Percentiles rank a stretch among this genome's conserved stretches.
These are phyloP conservation scores for Colletotrichum tamarilloi DNA, from an alignment of 2,329 filamentous ascomycete genomes.

Conservation along the genomic window DNA sequence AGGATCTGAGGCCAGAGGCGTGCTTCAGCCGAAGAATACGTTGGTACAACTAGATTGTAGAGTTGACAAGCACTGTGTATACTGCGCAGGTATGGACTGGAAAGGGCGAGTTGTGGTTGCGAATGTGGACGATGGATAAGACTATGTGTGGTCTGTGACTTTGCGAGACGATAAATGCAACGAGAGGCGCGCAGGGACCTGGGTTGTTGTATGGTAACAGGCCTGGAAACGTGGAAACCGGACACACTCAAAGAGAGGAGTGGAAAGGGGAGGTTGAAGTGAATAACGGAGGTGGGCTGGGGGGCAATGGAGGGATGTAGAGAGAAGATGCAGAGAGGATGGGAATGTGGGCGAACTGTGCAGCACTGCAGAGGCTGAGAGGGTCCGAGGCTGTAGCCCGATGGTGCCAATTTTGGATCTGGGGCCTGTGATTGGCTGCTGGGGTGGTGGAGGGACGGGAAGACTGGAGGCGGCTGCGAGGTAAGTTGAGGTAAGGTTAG, in stretches of 20 bases:
- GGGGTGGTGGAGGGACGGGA: conserved; percentile 33
- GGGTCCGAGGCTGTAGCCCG: background rate
- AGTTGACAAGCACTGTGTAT: background rate
- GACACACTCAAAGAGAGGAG: background rate
- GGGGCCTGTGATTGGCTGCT: background rate
- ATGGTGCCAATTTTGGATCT: conserved; percentile 2
- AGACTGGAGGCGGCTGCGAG: conserved; percentile 22
- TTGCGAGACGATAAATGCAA: conserved; percentile 34
- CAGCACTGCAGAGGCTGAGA: background rate
- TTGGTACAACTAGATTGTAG: background rate
- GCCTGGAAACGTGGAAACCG: conserved; percentile 14
- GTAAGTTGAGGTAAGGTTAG: conserved; percentile 31
- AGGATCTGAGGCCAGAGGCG: conserved; percentile 17
- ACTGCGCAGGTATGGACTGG: background rate
- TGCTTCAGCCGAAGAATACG: background rate
- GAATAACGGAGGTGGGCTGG: background rate
- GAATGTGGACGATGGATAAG: background rate
- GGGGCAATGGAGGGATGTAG: background rate
- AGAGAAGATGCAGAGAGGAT: background rate
- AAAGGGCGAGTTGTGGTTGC: background rate
- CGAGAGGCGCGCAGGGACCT: conserved; percentile 25
- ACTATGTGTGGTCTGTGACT: background rate
- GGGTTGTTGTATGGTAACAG: background rate
- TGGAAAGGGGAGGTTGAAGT: background rate
- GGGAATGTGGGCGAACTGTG: background rate